Evolutionary conservation across 352 stramenopile species (phyloP).

Genomic region (Pythium diclinum): DNA sequence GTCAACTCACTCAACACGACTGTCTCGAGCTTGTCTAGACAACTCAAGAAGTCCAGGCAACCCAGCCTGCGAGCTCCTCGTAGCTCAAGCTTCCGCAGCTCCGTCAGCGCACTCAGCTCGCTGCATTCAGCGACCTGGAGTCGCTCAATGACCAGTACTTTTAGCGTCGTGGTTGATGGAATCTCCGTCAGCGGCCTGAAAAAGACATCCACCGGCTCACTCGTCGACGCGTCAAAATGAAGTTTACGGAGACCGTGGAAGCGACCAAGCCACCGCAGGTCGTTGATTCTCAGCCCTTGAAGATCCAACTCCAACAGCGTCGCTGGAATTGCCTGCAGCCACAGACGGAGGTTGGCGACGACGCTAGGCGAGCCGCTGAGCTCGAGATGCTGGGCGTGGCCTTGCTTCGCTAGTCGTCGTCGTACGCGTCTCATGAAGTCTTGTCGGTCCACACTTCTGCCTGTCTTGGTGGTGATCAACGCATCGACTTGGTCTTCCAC

Average conservation of each 20-base stretch:
- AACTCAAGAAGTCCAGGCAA: constrained; percentile 8
- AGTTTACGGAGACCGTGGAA: constrained; percentile 16
- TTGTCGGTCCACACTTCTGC: neutral
- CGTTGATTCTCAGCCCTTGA: neutral
- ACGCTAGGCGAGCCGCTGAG: neutral
- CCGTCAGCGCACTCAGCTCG: neutral
- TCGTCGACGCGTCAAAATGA: constrained; percentile 5
- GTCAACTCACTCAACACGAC: constrained; percentile 6
- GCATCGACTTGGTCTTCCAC: constrained; percentile 9
- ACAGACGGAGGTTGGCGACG: neutral
- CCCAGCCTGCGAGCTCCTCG: neutral
- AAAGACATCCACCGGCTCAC: neutral
- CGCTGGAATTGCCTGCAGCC: neutral
- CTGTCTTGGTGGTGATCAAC: neutral
- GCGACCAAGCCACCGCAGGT: neutral
- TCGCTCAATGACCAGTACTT: constrained; percentile 6
- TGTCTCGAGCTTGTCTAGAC: constrained; percentile 6
- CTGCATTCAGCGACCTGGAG: neutral
- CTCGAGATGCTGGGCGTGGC: neutral
- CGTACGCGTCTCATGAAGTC: constrained; percentile 7
- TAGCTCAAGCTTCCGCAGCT: constrained; percentile 12
- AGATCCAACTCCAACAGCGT: neutral
- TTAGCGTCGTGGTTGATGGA: neutral
- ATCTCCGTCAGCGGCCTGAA: constrained; percentile 1
- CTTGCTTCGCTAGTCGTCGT: neutral